These are phyloP conservation scores for Scheffersomyces stambukii DNA, from an alignment of 1,139 yeast species.

Conservation along the genomic window DNA sequence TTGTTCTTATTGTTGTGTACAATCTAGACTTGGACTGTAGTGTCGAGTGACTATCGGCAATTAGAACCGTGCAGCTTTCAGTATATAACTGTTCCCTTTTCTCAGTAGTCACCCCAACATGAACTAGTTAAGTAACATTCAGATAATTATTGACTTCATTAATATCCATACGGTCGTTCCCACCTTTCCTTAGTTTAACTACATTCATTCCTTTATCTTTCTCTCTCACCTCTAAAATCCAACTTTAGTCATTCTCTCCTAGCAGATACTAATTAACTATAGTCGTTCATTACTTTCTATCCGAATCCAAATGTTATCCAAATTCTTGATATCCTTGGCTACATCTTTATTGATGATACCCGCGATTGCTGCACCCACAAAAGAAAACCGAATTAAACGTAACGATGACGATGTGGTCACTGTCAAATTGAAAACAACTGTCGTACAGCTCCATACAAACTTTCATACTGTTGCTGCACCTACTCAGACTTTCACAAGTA, in stretches of 20 bases:
- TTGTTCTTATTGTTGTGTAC: too few relatives aligned
- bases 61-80: too few relatives aligned
- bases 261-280: constrained; percentile 13
- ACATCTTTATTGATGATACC: constrained; percentile 16
- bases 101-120: too few relatives aligned
- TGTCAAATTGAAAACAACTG: constrained; percentile 35
- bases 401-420: constrained; percentile 22
- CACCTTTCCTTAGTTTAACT: not conserved
- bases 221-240: constrained; percentile 9
- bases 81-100: too few relatives aligned
- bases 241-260: constrained; percentile 20
- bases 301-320: constrained; percentile 25
- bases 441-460: constrained; percentile 31
- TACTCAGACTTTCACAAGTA: constrained; percentile 27
- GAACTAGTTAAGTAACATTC: too few relatives aligned
- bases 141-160: too few relatives aligned
- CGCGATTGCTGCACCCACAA: constrained; percentile 22
- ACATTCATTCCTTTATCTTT: not conserved
- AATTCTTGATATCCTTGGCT: constrained; percentile 17
- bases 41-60: too few relatives aligned
- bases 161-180: constrained; percentile 1
- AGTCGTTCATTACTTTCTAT: constrained; percentile 18
- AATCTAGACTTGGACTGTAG: too few relatives aligned
- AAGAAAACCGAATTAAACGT: constrained; percentile 26
- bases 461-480: constrained; percentile 29